Evolutionary conservation across 805 yeast species (phyloP).

Genomic region (Metschnikowia baotianmanensis): DNA sequence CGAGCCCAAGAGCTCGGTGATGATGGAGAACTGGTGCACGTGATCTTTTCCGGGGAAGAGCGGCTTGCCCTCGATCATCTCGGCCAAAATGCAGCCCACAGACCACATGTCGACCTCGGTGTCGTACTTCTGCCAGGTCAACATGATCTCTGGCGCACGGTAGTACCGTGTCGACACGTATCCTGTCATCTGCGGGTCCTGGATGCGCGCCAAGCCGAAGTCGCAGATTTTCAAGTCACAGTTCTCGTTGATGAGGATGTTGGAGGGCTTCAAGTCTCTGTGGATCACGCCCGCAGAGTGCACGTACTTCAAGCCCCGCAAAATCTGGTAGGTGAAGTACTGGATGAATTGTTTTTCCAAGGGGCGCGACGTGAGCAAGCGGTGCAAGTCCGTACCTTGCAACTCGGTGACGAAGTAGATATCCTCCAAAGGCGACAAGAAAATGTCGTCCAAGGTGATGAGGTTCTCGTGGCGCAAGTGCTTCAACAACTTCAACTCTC

Average conservation of each 20-base stretch:
- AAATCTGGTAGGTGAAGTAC: constrained; percentile 91
- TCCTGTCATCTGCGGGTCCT: constrained; percentile 99
- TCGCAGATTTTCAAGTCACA: constrained; percentile 91
- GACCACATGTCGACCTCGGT: constrained; percentile 98
- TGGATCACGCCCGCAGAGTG: constrained; percentile 93
- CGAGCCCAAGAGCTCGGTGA: constrained; percentile 92
- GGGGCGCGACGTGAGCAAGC: constrained; percentile 88
- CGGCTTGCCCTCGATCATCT: constrained; percentile 96
- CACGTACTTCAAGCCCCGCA: constrained; percentile 84
- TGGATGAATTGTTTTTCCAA: constrained; percentile 95
- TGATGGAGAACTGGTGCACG: constrained; percentile 95
- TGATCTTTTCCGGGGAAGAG: constrained; percentile 98
- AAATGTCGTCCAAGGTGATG: constrained; percentile 51
- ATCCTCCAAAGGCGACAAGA: constrained; percentile 82
- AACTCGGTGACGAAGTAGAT: constrained; percentile 94
- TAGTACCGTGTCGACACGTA: constrained; percentile 94
- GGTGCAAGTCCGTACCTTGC: constrained; percentile 94
- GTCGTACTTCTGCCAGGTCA: constrained; percentile 97
- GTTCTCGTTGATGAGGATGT: constrained; percentile 82
- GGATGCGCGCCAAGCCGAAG: constrained; percentile 93
- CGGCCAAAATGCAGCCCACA: constrained; percentile 95
- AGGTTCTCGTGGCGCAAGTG: constrained; percentile 93
- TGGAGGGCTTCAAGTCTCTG: constrained; percentile 82
- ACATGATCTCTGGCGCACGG: constrained; percentile 98
- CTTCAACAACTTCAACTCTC: constrained; percentile 90